Conservation (phyloP, 2,329 filamentous ascomycete species). For the Paecilomyces niveus region DNA sequence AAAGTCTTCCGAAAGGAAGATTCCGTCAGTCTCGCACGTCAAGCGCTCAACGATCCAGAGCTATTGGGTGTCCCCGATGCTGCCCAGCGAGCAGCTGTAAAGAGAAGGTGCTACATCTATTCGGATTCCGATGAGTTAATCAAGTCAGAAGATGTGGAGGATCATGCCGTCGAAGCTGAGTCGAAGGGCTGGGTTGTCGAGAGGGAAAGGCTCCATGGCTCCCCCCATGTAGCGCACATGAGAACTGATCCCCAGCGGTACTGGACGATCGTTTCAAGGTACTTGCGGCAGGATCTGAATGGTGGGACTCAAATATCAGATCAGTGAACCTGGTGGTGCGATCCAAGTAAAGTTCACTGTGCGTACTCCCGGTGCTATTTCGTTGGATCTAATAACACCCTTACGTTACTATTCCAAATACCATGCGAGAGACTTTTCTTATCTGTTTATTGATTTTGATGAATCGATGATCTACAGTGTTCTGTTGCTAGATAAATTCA, state of each 20-base stretch:
- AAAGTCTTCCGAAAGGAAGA: slow-evolving; percentile 14
- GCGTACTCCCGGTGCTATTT: not conserved
- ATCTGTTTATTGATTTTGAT: no score
- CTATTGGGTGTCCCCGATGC: slow-evolving; percentile 12
- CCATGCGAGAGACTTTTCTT: no score
- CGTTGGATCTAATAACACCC: not conserved
- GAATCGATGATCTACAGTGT: not conserved
- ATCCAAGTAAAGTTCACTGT: not conserved
- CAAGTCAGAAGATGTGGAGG: slow-evolving; percentile 27
- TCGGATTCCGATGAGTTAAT: slow-evolving; percentile 33
- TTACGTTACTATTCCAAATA: no score
- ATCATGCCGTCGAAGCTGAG: slow-evolving; percentile 26
- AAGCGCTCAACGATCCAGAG: slow-evolving; percentile 23
- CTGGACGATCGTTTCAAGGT: slow-evolving; percentile 26
- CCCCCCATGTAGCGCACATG: slow-evolving; percentile 36
- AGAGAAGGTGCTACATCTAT: slow-evolving; percentile 32
- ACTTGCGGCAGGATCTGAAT: slow-evolving; percentile 6
- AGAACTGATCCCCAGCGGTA: slow-evolving; percentile 29
- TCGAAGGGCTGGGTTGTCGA: slow-evolving; percentile 24
- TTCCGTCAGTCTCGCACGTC: slow-evolving; percentile 19
- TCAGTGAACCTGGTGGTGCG: not conserved
- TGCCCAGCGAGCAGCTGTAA: slow-evolving; percentile 1
- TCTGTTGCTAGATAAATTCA: not conserved
- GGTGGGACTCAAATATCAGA: not conserved
- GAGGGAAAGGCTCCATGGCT: slow-evolving; percentile 28